Evolutionary conservation across 768 basidiomycete species (phyloP).

Genomic region (Xerocomellus chrysenteron): DNA sequence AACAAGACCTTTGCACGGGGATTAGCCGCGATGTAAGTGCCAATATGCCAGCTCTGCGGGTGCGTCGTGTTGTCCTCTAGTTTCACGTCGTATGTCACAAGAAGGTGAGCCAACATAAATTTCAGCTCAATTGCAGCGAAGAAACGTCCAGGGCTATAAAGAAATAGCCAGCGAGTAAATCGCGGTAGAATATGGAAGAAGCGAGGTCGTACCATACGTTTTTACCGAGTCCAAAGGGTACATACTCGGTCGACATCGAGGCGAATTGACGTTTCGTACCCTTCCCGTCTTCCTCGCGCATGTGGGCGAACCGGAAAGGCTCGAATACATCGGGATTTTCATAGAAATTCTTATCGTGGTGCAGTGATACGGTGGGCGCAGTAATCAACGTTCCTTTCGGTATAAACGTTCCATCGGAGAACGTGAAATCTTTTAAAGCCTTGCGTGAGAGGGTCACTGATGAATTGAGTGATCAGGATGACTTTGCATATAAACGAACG

Average conservation of each 20-base stretch:
- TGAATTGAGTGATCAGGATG: not conserved
- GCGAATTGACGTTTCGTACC: constrained; percentile 33
- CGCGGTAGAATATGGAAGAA: not conserved
- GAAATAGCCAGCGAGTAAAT: not conserved
- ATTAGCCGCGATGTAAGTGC: not conserved
- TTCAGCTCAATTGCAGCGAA: constrained; percentile 10
- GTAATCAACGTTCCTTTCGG: constrained; percentile 34
- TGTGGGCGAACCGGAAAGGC: constrained; percentile 12
- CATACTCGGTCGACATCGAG: constrained; percentile 31
- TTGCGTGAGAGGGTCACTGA: constrained; percentile 34
- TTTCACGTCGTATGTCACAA: constrained; percentile 9
- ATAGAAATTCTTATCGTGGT: constrained; percentile 25
- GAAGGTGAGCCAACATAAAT: constrained; percentile 11
- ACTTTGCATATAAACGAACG: constrained; percentile 17
- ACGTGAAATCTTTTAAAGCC: constrained; percentile 32
- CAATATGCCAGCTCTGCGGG: not conserved
- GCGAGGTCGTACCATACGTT: constrained; percentile 5
- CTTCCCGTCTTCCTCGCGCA: constrained; percentile 24
- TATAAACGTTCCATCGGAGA: constrained; percentile 40
- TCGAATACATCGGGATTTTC: constrained; percentile 17
- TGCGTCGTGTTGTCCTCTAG: not conserved
- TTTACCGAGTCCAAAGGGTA: constrained; percentile 37
- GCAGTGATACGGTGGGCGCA: constrained; percentile 18
- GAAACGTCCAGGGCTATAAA: constrained; percentile 16
- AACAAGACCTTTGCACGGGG: not conserved